These are phyloP conservation scores for Fusarium mexicanum DNA, from an alignment of 2,329 filamentous ascomycete species.

Conservation along the genomic window DNA sequence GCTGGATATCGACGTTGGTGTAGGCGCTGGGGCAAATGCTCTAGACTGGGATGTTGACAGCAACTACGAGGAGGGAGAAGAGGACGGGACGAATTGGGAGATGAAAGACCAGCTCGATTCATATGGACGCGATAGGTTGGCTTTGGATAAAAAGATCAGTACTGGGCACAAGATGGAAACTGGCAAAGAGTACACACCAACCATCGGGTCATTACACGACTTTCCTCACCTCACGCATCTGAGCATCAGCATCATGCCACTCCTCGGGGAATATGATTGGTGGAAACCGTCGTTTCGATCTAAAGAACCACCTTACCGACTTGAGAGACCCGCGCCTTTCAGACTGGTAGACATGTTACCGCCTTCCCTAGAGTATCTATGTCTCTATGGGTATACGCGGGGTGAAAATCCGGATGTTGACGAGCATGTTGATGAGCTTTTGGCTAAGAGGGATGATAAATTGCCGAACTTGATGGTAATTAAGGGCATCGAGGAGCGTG, in stretches of 20 bases:
- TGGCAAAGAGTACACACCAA: not conserved
- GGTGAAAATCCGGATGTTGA: not conserved
- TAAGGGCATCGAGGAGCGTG: not conserved
- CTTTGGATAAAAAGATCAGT: not conserved
- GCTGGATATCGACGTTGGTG: not conserved
- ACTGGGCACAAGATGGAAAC: accelerated
- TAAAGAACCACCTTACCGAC: not conserved
- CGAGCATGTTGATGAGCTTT: not conserved
- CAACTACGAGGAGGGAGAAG: accelerated
- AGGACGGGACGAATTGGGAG: not conserved
- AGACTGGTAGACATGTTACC: not conserved
- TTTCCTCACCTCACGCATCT: not conserved
- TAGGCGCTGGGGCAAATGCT: not conserved
- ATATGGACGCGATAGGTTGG: not conserved
- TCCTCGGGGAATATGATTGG: not conserved
- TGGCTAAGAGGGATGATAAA: not conserved
- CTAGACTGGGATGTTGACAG: not conserved
- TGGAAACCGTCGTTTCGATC: not conserved
- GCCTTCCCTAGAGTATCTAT: not conserved
- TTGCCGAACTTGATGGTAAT: not conserved
- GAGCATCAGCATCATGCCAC: not conserved
- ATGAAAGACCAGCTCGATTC: not conserved
- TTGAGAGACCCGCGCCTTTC: not conserved
- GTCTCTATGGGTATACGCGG: not conserved
- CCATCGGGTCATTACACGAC: not conserved